Evolutionary conservation across 2,329 filamentous ascomycete genomes (phyloP), one percentile per base, ranked within the genome.

Genomic region (Calonectria hongkongensis): DNA sequence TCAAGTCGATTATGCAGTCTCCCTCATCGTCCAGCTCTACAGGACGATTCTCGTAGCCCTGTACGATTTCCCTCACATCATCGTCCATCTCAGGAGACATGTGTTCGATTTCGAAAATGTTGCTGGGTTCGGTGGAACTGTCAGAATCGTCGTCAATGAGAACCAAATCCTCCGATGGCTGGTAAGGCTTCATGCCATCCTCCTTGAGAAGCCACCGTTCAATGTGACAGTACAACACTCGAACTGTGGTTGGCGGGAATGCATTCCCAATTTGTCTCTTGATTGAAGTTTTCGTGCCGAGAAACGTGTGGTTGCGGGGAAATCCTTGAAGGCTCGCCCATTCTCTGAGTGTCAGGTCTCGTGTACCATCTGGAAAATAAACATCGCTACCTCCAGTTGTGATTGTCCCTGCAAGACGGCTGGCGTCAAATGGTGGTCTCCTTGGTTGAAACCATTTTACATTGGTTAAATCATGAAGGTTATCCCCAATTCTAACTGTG

Each of bases 181-280:
- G 68, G n/a, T 74, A 76, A 9, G 28, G 74, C 18, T 41, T 54
- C 21, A 87, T 78, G 0, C 83, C 80, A 67, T 91, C 89, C 25
- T 85, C 79, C 1, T 80, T 73, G 16, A 89, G 80, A 1, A 91
- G 79, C 83, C 86, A 89, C 9, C 80, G 73, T 21, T 86, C 81
- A 10, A 91, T 77, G 62, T 90, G 87, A n/a, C 81, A 79, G 73
- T 88, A 90, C 0, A 91, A 78, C 0, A 87, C 82, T 30, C 83
- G 83, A 3, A 90, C 90, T 0, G 89, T 88, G 33, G 84, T 84
- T 0, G 94, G 91, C 0, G 95, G 93, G 18, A 96, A 95, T 0
- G 94, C 94, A 78, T 97, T 96, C 0, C 94, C 94, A 74, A 96
- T 94, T 80, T 95, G 94, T 74, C 86, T 89, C 75, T 89, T 89